Conservation (phyloP, 2,329 filamentous ascomycete species). For the Claviceps monticola region DNA sequence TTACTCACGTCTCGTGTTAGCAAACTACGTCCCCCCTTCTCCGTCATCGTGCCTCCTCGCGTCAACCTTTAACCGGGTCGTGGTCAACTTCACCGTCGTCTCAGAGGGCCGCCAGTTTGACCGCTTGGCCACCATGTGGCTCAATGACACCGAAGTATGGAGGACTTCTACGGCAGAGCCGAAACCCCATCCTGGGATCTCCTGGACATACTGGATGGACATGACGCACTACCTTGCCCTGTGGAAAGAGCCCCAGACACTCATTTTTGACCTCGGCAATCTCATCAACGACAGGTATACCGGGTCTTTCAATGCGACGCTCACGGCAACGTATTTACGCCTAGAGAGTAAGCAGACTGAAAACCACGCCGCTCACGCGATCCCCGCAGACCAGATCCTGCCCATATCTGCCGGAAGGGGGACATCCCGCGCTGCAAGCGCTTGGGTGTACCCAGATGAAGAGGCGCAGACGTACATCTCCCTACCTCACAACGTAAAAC, state of each 20-base stretch:
- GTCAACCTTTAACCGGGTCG: slow-evolving; percentile 59
- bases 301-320: slow-evolving; percentile 56
- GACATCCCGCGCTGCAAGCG: slow-evolving; percentile 34
- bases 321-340: slow-evolving; percentile 60
- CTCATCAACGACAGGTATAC: slow-evolving; percentile 57
- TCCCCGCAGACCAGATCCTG: slow-evolving; percentile 50
- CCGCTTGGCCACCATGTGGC: slow-evolving; percentile 59
- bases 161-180: slow-evolving; percentile 74
- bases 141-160: slow-evolving; percentile 69
- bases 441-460: slow-evolving; percentile 52
- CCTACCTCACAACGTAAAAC: slow-evolving; percentile 53
- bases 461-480: slow-evolving; percentile 42
- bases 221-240: slow-evolving; percentile 57
- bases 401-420: slow-evolving; percentile 47
- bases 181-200: slow-evolving; percentile 48
- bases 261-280: slow-evolving; percentile 73
- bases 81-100: slow-evolving; percentile 62
- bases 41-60: slow-evolving; percentile 48
- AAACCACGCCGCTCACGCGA: neutral
- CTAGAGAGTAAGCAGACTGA: slow-evolving; percentile 12
- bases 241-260: slow-evolving; percentile 53
- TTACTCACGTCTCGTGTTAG: slow-evolving; percentile 1
- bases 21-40: slow-evolving; percentile 25
- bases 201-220: slow-evolving; percentile 67
- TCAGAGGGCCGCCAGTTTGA: slow-evolving; percentile 64